phyloP scores from a whole-genome alignment of 1,284 basidiomycete genomes.

The Fomitiporia mediterranea region DNA sequence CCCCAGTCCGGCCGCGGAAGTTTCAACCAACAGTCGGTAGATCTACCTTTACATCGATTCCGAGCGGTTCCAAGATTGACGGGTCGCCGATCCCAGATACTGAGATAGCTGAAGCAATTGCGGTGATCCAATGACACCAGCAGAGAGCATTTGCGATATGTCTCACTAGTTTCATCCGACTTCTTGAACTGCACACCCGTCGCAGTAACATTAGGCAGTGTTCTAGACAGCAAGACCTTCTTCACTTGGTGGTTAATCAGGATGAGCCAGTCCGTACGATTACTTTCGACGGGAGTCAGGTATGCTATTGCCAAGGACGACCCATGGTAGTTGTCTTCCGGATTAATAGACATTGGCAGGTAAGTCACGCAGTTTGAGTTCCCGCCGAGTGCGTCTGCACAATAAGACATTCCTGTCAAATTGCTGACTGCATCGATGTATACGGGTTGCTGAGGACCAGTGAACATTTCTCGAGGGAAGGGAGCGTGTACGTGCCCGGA shows the following conservation, averaged over 20 bases:
- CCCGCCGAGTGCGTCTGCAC: no score
- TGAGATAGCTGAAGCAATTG: slow-evolving; percentile 63
- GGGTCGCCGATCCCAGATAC: slow-evolving; percentile 64
- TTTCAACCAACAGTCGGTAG: slow-evolving; percentile 75
- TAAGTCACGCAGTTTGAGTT: no score
- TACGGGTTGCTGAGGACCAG: not conserved
- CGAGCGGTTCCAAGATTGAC: slow-evolving; percentile 47
- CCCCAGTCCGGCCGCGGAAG: slow-evolving; percentile 75
- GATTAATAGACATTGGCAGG: no score
- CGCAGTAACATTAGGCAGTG: slow-evolving; percentile 44
- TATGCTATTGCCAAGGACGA: slow-evolving; percentile 52
- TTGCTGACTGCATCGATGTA: slow-evolving; percentile 31
- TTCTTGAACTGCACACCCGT: slow-evolving; percentile 44
- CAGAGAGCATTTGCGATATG: slow-evolving; percentile 34
- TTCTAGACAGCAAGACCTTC: no score
- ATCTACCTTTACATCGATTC: slow-evolving; percentile 44
- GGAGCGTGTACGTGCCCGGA: slow-evolving; percentile 44
- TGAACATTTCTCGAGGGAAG: slow-evolving; percentile 28
- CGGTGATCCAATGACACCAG: slow-evolving; percentile 56
- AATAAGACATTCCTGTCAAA: no score
- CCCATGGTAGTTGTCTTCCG: slow-evolving; percentile 63
- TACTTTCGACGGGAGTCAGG: slow-evolving; percentile 54
- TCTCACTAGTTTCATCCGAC: slow-evolving; percentile 33
- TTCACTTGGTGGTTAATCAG: no score
- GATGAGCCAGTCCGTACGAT: slow-evolving; percentile 48